Percentiles rank a stretch among this genome's conserved stretches.
These are phyloP conservation scores for Canariomyces notabilis DNA, from an alignment of 2,329 filamentous ascomycete species.

Conservation along the genomic window DNA sequence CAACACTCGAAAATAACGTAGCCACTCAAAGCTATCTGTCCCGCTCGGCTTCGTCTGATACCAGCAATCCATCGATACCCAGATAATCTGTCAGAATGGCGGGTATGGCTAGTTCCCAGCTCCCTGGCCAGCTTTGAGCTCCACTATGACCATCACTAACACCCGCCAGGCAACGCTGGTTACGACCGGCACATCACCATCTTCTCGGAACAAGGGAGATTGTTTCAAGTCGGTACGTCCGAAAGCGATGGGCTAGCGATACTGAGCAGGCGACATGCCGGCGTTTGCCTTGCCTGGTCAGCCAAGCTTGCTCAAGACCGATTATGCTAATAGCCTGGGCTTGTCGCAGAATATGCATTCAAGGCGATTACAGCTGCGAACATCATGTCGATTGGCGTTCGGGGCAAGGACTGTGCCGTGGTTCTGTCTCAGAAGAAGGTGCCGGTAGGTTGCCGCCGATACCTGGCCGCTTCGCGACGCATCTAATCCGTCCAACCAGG, in stretches of 20 bases:
- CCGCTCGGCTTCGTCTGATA: background rate
- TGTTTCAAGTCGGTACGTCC: slow-evolving; percentile 97
- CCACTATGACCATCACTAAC: slow-evolving; percentile 18
- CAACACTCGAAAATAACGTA: slow-evolving; percentile 5
- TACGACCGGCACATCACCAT: slow-evolving; percentile 99
- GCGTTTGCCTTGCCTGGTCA: too few relatives aligned
- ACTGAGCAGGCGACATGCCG: background rate
- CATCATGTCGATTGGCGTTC: slow-evolving; percentile 94
- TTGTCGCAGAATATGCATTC: slow-evolving; percentile 90
- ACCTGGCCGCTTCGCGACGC: slow-evolving; percentile 18
- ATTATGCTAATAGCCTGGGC: slow-evolving; percentile 15
- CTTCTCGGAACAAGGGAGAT: slow-evolving; percentile 95
- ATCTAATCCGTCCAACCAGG: slow-evolving; percentile 50
- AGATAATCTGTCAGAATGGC: slow-evolving; percentile 23
- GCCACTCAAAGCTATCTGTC: background rate
- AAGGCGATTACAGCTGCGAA: slow-evolving; percentile 99
- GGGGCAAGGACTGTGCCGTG: slow-evolving; percentile 95
- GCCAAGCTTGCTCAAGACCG: background rate
- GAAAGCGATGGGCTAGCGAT: background rate
- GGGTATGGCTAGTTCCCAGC: slow-evolving; percentile 21
- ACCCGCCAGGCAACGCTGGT: slow-evolving; percentile 23
- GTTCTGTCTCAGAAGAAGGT: slow-evolving; percentile 99
- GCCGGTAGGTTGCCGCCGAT: slow-evolving; percentile 61
- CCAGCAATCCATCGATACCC: slow-evolving; percentile 1
- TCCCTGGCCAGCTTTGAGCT: slow-evolving; percentile 16